Base-by-base conservation (phyloP, 2,329 filamentous ascomycete genomes). In the Aspergillus costaricaensis region DNA sequence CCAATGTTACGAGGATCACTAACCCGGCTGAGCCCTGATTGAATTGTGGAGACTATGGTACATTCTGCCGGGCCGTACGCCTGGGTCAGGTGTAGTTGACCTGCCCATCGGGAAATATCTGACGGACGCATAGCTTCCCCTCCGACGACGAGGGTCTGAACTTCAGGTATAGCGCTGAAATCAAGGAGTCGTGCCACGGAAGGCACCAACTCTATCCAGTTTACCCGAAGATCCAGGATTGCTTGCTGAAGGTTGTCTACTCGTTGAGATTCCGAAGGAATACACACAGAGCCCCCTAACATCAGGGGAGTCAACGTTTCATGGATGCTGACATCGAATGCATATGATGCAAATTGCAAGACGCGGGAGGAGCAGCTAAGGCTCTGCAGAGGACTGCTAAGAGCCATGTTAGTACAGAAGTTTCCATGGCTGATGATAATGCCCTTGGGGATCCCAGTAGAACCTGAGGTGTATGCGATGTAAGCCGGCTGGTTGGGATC, bases 81-180 rank as follows among this genome's bases (percentile, higher is more conserved):
- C 19, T 53, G 38, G 17, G 36, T 41, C 2, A 54, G 38, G 23
- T 32, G 2, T 17, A 55, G 41, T 14, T 44, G 27, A 5, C 15
- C 5, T 43, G 27, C 4, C 41, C 55, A 19, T 8, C 12, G 23
- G 36, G 39, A 9, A 17, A 59, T 25, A 58, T 48, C 39, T 14
- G 43, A 14, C 7, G n/a, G 2, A 12, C 14, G 8, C 17, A 55
- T 8, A 1, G 23, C 10, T 25, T 59, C 57, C 5, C 57, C 57
- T 2, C 5, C 25, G 6, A 59, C 14, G 2, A 48, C n/a, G 1
- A 60, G n/a, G 1, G 38, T 48, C 12, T 25, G 17, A 80, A 3
- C 84, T 85, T 57, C 83, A 83, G 0, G 82, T 3, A 44, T 15
- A 6, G 25, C 30, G 7, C 17, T 5, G 9, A 27, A 27, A 8